These are phyloP conservation scores for Dalbergia cultrata DNA, from an alignment of 306 rosid species.

Conservation along the genomic window DNA sequence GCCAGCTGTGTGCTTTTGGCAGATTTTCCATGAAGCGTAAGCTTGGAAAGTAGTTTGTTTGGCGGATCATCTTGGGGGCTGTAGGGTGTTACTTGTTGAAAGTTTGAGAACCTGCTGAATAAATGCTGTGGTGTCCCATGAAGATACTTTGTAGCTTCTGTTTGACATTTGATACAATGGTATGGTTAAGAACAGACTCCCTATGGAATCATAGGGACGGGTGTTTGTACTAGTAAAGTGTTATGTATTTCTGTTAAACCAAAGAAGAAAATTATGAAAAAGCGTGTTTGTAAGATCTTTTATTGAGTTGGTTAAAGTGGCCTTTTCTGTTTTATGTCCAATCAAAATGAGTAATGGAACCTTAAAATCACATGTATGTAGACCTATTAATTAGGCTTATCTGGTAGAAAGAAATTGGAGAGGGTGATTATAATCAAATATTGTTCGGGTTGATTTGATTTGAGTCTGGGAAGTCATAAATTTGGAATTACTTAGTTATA, in stretches of 20 bases:
- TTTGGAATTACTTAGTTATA: too few relatives aligned
- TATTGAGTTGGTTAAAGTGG: conserved; percentile 16
- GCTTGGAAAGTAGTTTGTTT: conserved; percentile 75
- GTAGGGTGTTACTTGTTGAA: conserved; percentile 51
- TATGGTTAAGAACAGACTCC: conserved; percentile 46
- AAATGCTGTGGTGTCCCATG: conserved; percentile 55
- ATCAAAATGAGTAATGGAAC: not conserved
- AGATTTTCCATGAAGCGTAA: conserved; percentile 94
- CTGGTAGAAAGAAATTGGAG: not conserved
- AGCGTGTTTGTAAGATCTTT: conserved; percentile 2
- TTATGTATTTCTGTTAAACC: conserved; percentile 34
- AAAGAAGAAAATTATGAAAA: not conserved
- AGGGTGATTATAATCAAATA: not conserved
- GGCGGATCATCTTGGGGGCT: conserved; percentile 47
- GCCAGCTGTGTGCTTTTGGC: conserved; percentile 69
- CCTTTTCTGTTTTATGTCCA: conserved; percentile 19
- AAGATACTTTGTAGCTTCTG: conserved; percentile 61
- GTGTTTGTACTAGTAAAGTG: conserved; percentile 46
- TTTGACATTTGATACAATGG: conserved; percentile 54
- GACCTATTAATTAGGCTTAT: too few relatives aligned
- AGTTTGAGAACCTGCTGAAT: conserved; percentile 62
- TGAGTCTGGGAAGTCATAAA: too few relatives aligned
- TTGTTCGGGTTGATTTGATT: not conserved
- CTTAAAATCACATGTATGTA: too few relatives aligned
- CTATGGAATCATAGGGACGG: conserved; percentile 49